phyloP scores from a whole-genome alignment of 371 early-diverging fungal genomes.

The Smittium mucronatum region DNA sequence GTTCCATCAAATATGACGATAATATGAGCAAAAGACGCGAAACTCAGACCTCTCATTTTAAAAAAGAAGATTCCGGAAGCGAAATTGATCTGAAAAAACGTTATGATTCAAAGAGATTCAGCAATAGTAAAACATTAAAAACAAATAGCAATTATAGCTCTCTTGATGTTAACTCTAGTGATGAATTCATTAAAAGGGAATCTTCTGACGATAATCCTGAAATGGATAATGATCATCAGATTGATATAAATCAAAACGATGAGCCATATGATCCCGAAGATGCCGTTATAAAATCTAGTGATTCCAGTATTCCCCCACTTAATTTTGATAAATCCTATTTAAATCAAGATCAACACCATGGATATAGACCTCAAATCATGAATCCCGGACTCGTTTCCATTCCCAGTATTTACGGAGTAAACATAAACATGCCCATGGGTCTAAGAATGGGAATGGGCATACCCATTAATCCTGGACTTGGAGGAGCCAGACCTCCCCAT shows the following conservation, averaged over 20 bases:
- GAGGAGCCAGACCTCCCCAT: not conserved
- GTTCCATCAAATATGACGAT: too few relatives aligned
- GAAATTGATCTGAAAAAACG: not conserved
- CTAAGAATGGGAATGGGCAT: constrained; percentile 9
- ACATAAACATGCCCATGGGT: constrained; percentile 2
- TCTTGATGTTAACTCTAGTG: not conserved
- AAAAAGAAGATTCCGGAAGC: constrained; percentile 2
- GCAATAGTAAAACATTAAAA: not conserved
- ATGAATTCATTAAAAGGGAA: constrained; percentile 2
- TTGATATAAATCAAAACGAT: not conserved
- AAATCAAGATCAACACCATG: not conserved
- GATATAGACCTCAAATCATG: not conserved
- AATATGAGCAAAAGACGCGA: too few relatives aligned
- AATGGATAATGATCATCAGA: not conserved
- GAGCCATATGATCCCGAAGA: constrained; percentile 9
- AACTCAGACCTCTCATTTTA: too few relatives aligned
- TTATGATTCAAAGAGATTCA: not conserved
- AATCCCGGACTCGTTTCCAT: not conserved
- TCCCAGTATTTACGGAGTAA: not conserved
- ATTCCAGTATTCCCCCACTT: not conserved
- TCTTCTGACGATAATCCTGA: not conserved
- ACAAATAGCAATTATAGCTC: not conserved
- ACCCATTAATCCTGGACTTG: not conserved
- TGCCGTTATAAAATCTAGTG: not conserved
- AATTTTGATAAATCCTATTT: not conserved